phyloP scores from a whole-genome alignment of 495 filamentous ascomycete species.

The Podospora pseudocomata region DNA sequence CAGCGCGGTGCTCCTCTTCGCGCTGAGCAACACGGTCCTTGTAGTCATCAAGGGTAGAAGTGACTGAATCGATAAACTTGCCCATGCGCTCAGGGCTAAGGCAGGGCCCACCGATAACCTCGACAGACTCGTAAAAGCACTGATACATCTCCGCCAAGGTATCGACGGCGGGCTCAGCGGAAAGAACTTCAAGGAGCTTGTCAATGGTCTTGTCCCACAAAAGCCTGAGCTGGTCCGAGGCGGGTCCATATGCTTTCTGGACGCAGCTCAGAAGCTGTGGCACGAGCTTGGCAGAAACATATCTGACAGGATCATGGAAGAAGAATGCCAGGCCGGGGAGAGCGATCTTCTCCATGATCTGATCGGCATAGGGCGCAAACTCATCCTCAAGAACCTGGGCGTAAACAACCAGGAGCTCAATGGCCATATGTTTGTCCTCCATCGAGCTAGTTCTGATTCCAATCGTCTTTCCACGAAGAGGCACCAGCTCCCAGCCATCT shows the following conservation, averaged over 20 bases:
- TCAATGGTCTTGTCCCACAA: constrained; percentile 85
- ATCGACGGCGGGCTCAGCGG: constrained; percentile 90
- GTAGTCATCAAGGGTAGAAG: constrained; percentile 86
- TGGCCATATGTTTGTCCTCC: constrained; percentile 98
- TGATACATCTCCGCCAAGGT: constrained; percentile 99
- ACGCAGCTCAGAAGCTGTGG: constrained; percentile 92
- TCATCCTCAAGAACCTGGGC: constrained; percentile 87
- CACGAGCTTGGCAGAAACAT: constrained; percentile 90
- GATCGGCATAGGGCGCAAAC: constrained; percentile 85
- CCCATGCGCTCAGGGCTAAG: constrained; percentile 74
- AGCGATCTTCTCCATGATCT: constrained; percentile 96
- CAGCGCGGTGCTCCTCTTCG: constrained; percentile 65
- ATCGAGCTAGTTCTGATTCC: constrained; percentile 95
- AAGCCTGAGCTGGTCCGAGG: constrained; percentile 66
- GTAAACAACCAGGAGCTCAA: constrained; percentile 95
- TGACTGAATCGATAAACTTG: constrained; percentile 78
- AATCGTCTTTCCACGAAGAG: constrained; percentile 93
- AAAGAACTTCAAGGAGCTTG: constrained; percentile 92
- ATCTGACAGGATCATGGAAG: constrained; percentile 97
- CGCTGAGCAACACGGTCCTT: constrained; percentile 77
- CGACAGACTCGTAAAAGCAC: constrained; percentile 98
- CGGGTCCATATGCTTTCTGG: constrained; percentile 78
- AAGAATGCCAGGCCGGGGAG: constrained; percentile 94
- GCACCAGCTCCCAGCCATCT: constrained; percentile 97
- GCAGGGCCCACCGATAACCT: constrained; percentile 82